These are phyloP conservation scores for Trypanosoma congolense DNA, from an alignment of 208 protist species.

Conservation along the genomic window DNA sequence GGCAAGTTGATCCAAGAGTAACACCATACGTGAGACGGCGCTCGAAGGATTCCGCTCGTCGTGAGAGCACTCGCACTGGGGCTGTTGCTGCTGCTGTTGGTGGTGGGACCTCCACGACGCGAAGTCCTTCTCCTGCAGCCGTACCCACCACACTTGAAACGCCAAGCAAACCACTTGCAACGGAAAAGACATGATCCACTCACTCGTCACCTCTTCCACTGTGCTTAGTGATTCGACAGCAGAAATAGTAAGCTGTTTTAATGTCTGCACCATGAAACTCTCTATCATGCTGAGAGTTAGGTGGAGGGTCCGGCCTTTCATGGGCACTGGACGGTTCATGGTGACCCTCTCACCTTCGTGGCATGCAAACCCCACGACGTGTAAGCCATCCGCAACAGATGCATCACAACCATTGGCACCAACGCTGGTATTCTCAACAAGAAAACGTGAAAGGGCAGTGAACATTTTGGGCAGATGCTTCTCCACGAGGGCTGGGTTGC, in stretches of 20 bases:
- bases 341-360: slow-evolving; percentile 92
- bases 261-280: slow-evolving; percentile 82
- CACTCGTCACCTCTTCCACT: slow-evolving; percentile 36
- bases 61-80: too few relatives aligned
- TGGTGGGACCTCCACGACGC: slow-evolving; percentile 12
- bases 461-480: slow-evolving; percentile 99
- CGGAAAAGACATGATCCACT: slow-evolving; percentile 88
- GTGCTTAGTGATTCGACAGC: slow-evolving; percentile 25
- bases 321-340: slow-evolving; percentile 64
- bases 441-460: slow-evolving; percentile 92
- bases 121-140: slow-evolving; percentile 75
- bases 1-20: slow-evolving; percentile 84
- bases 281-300: slow-evolving; percentile 93
- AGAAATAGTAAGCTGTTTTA: slow-evolving; percentile 64
- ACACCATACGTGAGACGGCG: slow-evolving; percentile 45
- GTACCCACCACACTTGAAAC: slow-evolving; percentile 91
- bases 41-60: slow-evolving; percentile 6
- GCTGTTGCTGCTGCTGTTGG: background rate
- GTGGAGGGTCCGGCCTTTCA: slow-evolving; percentile 80
- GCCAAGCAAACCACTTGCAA: slow-evolving; percentile 91
- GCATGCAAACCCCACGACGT: slow-evolving; percentile 88
- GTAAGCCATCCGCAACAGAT: slow-evolving; percentile 14
- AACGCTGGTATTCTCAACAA: slow-evolving; percentile 24
- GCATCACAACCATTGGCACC: slow-evolving; percentile 17
- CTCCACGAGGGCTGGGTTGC: slow-evolving; percentile 89